phyloP scores from a whole-genome alignment of 176 grass and related monocot species.

The Carex scoparia region DNA sequence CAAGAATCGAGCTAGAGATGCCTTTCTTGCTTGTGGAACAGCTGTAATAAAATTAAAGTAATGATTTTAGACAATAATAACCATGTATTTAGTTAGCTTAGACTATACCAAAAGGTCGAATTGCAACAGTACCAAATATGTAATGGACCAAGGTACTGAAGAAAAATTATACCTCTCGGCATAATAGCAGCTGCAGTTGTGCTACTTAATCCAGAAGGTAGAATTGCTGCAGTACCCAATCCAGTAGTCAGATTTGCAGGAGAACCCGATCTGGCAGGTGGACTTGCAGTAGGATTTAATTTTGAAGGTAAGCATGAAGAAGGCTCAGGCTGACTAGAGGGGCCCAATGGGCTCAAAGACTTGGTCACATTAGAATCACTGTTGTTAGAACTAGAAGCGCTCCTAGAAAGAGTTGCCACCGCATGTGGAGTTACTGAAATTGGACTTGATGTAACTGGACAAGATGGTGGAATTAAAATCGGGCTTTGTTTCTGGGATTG shows the following conservation, averaged over 20 bases:
- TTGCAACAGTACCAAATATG: neutral
- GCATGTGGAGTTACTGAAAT: constrained; percentile 37
- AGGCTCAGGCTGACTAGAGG: constrained; percentile 33
- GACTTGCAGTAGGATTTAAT: neutral
- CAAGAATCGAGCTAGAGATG: constrained; percentile 75
- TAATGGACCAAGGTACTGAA: neutral
- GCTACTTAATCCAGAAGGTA: constrained; percentile 19
- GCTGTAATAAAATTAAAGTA: constrained; percentile 36
- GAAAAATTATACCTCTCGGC: constrained; percentile 65
- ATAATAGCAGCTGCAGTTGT: constrained; percentile 37
- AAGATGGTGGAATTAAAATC: constrained; percentile 26
- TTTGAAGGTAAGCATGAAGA: neutral
- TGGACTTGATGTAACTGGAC: constrained; percentile 39
- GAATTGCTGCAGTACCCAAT: neutral
- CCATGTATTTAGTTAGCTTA: neutral
- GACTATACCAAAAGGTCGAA: neutral
- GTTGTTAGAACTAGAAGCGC: constrained; percentile 52
- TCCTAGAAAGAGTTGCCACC: constrained; percentile 26
- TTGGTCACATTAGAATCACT: constrained; percentile 37
- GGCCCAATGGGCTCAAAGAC: constrained; percentile 38
- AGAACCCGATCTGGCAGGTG: constrained; percentile 14
- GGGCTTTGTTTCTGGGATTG: constrained; percentile 21
- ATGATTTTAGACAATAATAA: constrained; percentile 9
- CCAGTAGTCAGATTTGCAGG: constrained; percentile 54
- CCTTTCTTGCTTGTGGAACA: constrained; percentile 91